These are phyloP conservation scores for Kodamaea kakaduensis DNA, from an alignment of 805 yeast species.

Conservation along the genomic window DNA sequence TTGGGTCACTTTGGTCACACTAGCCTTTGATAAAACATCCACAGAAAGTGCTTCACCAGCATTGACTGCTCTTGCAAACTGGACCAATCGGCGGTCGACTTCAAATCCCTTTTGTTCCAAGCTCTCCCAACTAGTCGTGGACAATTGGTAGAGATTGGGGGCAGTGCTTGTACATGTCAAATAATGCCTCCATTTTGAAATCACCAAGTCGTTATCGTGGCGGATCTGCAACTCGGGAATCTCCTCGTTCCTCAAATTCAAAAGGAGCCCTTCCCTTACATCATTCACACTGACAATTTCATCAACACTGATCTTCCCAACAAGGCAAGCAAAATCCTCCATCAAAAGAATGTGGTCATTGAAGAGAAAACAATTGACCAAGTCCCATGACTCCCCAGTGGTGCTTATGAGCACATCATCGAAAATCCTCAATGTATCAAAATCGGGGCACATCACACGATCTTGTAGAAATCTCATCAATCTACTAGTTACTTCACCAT, in stretches of 20 bases:
- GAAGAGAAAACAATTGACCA: conserved; percentile 30
- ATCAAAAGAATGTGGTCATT: conserved; percentile 26
- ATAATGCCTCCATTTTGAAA: conserved; percentile 40
- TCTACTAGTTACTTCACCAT: no score
- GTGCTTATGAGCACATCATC: conserved; percentile 41
- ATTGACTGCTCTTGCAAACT: conserved; percentile 32
- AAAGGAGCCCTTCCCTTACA: conserved; percentile 21
- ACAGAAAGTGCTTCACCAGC: conserved; percentile 40
- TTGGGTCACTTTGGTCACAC: no score
- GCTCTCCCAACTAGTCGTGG: conserved; percentile 47
- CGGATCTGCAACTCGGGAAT: conserved; percentile 43
- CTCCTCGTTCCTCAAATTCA: conserved; percentile 37
- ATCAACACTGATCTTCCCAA: conserved; percentile 41
- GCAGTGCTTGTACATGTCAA: conserved; percentile 15
- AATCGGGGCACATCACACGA: no score
- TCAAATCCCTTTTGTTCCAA: conserved; percentile 27
- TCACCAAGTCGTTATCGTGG: conserved; percentile 26
- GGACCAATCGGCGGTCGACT: conserved; percentile 38
- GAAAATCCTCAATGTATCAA: conserved; percentile 36
- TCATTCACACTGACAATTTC: conserved; percentile 31
- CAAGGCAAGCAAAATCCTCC: conserved; percentile 21
- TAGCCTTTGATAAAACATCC: no score
- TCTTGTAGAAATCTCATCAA: conserved; percentile 2
- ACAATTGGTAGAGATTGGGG: conserved; percentile 37
- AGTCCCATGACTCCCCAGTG: conserved; percentile 43